Base-by-base conservation (phyloP, 495 filamentous ascomycete genomes). In the Aspergillus ostianus region DNA sequence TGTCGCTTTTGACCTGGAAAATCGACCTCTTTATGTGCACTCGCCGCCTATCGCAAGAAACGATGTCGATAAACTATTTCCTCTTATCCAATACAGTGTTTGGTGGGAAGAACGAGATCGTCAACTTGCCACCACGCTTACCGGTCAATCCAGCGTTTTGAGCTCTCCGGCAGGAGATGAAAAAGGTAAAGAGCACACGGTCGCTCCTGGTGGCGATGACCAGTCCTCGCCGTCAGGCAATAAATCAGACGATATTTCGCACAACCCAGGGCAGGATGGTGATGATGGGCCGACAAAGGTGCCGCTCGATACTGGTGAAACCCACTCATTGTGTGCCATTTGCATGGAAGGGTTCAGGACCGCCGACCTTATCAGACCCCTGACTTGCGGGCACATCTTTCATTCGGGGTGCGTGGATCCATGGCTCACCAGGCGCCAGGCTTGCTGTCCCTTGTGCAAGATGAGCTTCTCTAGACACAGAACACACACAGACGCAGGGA, bases 401-500 rank as follows among this genome's bases (percentile, higher is more conserved):
- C 94, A 99, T 73, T 89, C 90, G 50, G 84, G 83, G 21, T 99
- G 94, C 73, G 82, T 99, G 19, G 94, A 99, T 66, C 94, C 95
- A 12, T 98, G 94, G 94, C 78, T 98, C 55, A 98, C 94, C 1
- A 90, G 85, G 65, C 82, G 94, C 61, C 85, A 93, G 60, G 95
- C 94, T 13, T 96, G 94, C 73, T 99, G 95, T 72, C 95, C 95
- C 52, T 84, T 98, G 48, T 98, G 94, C 79, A 99, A 99, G 76
- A 87, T 91, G 18, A 52, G 44, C 44, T 68, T 59, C 41, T 47
- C 15, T 29, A 18, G 54, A 19, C 15, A 19, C 27, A 8, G 18
- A 48, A 10, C 9, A 26, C 18, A 9, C 13, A 12, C 19, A 21
- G 32, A 21, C 9, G 36, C 15, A 19, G 52, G 23, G 17, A 26